Conservation (phyloP, 768 basidiomycete species). For the Xanthoconium stramineum region DNA sequence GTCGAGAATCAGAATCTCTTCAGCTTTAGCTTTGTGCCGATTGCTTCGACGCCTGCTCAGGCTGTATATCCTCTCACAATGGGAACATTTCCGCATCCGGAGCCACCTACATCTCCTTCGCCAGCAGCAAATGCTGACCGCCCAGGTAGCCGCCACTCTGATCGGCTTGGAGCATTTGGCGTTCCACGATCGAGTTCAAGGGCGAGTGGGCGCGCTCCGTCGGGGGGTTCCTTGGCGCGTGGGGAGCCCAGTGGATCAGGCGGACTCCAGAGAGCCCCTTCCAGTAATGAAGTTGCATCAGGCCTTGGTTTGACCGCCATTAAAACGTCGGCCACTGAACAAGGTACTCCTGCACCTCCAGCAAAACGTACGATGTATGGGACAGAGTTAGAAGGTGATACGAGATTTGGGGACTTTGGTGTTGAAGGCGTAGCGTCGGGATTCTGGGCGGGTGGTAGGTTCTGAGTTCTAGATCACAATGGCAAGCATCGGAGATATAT, state of each 20-base stretch:
- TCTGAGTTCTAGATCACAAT: conserved; percentile 23
- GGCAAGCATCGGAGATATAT: background rate
- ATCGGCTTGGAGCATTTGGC: conserved; percentile 28
- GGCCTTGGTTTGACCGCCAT: conserved; percentile 42
- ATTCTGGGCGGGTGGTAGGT: conserved; percentile 59
- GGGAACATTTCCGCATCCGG: conserved; percentile 35
- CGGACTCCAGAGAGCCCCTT: conserved; percentile 30
- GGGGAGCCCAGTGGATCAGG: conserved; percentile 26
- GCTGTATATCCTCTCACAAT: conserved; percentile 36
- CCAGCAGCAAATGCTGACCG: conserved; percentile 32
- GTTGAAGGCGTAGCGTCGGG: conserved; percentile 71
- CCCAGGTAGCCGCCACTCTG: conserved; percentile 33
- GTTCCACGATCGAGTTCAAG: conserved; percentile 38
- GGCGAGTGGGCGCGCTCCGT: conserved; percentile 28
- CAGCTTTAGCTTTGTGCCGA: conserved; percentile 48
- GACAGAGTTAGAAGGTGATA: conserved; percentile 76
- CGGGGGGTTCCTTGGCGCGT: conserved; percentile 26
- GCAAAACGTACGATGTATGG: conserved; percentile 79
- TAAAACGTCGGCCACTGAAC: conserved; percentile 38
- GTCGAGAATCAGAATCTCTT: conserved; percentile 56
- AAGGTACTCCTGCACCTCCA: conserved; percentile 40
- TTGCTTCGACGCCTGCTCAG: conserved; percentile 51
- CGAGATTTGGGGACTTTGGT: conserved; percentile 84
- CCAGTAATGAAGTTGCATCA: conserved; percentile 47
- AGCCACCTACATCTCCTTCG: conserved; percentile 34